Percentiles rank a stretch among this genome's conserved stretches.
Conservation (phyloP, 202 grass and related monocot genomes). For the Brachypodium distachyon region DNA sequence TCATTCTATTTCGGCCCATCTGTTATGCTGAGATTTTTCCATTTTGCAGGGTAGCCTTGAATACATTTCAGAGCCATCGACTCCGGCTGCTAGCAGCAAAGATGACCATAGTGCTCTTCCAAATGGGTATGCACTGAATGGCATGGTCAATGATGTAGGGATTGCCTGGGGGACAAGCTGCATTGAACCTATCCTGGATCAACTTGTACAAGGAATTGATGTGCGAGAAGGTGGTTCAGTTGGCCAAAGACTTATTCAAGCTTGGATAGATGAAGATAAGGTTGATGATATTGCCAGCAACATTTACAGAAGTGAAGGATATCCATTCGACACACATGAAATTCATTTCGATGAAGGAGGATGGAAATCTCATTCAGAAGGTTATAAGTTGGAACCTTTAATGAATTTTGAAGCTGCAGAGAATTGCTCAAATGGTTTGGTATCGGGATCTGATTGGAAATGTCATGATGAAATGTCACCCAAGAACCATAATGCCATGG, state of each 20-base stretch:
- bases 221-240: conserved; percentile 42
- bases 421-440: conserved; percentile 48
- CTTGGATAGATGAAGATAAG: conserved; percentile 84
- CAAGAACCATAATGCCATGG: conserved; percentile 31
- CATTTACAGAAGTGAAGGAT: conserved; percentile 32
- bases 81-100: conserved; percentile 43
- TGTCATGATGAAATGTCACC: conserved; percentile 40
- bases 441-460: conserved; percentile 53
- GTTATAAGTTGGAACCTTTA: conserved; percentile 44
- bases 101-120: conserved; percentile 36
- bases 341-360: conserved; percentile 58
- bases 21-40: conserved; percentile 1
- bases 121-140: conserved; percentile 50
- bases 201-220: conserved; percentile 70
- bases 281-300: conserved; percentile 50
- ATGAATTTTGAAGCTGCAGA: conserved; percentile 36
- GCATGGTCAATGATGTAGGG: conserved; percentile 44
- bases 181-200: conserved; percentile 78
- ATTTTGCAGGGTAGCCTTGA: conserved; percentile 64
- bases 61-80: conserved; percentile 63
- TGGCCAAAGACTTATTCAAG: conserved; percentile 87
- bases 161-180: conserved; percentile 58
- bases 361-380: conserved; percentile 45
- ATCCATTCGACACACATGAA: conserved; percentile 48
- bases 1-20: not conserved